Evolutionary conservation across 2,329 filamentous ascomycete species (phyloP), one percentile per base, ranked within the genome.

Genomic region (Exophiala alcalophila): DNA sequence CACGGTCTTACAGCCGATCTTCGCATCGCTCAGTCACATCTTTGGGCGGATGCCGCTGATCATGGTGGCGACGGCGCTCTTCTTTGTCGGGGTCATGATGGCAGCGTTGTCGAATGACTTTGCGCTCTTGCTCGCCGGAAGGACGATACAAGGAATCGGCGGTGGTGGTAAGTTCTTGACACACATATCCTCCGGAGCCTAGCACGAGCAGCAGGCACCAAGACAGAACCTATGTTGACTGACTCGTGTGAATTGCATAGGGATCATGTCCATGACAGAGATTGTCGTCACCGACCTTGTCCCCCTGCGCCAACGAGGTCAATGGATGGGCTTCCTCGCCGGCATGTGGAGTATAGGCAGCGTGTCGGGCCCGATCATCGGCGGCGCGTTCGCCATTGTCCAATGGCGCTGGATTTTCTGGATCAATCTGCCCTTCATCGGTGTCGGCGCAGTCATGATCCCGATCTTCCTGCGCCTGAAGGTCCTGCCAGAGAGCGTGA

Each of bases 381-480:
- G 59, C 2, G 58, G 60, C 20, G 56, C 52, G 11, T 58, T 62
- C 14, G 57, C 55, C 6, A 15, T 55, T 8, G 40, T 51, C 9
- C 48, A 49, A 15, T 61, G 60, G 80, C 62, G 73, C 6, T 84
- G 79, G 79, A 74, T 83, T 34, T 81, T 83, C 57, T 84, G 74
- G 70, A 69, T 81, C 53, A 83, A 83, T 51, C 61, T 81, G 2
- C 77, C 78, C 2, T 73, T 81, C 54, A 66, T 72, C 20, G 74
- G 64, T 2, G 44, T 77, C n/a, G 72, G 70, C 2, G 59, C 65
- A 11, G 51, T 71, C 25, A 60, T 77, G 50, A 63, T 77, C 11
- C 61, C 70, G 0, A 29, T 79, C 16, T 80, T 78, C 60, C 62
- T 81, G 10, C 67, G 70, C n/a, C 65, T 79, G 30, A 67, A 72